phyloP scores from a whole-genome alignment of 192 early-diverging fungal genomes.

The Linnemannia exigua region DNA sequence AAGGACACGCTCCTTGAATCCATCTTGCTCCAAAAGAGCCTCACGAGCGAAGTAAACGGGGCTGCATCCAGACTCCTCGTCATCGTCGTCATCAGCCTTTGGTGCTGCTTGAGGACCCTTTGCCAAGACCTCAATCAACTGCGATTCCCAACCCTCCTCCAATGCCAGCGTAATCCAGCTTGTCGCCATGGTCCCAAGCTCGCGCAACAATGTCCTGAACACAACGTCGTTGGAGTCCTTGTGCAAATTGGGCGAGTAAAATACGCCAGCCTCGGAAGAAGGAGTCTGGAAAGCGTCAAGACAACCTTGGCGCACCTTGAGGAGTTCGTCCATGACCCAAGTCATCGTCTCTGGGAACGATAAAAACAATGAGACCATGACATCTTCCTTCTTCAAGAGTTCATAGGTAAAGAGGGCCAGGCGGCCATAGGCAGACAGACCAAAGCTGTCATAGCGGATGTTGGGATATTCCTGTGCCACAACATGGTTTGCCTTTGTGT shows the following conservation, averaged over 20 bases:
- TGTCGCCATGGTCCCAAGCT: constrained; percentile 24
- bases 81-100: neutral
- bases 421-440: constrained; percentile 62
- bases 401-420: constrained; percentile 60
- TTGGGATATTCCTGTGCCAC: neutral
- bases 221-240: constrained; percentile 46
- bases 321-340: constrained; percentile 50
- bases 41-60: constrained; percentile 24
- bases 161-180: constrained; percentile 36
- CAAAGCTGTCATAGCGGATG: constrained; percentile 63
- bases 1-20: constrained; percentile 42
- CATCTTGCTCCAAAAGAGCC: constrained; percentile 35
- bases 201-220: constrained; percentile 45
- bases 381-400: constrained; percentile 51
- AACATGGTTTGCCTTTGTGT: constrained; percentile 13
- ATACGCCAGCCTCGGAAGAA: constrained; percentile 39
- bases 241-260: constrained; percentile 46
- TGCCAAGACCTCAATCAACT: constrained; percentile 27
- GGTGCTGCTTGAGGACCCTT: neutral
- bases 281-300: constrained; percentile 46
- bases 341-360: constrained; percentile 39
- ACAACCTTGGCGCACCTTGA: constrained; percentile 53
- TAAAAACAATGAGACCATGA: constrained; percentile 35
- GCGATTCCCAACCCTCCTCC: constrained; percentile 40
- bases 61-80: constrained; percentile 33